A percentile compares a stretch with the other conserved stretches of the same genome.
These are phyloP conservation scores for Aspergillus neotritici DNA, from an alignment of 2,329 filamentous ascomycete species.

Conservation along the genomic window DNA sequence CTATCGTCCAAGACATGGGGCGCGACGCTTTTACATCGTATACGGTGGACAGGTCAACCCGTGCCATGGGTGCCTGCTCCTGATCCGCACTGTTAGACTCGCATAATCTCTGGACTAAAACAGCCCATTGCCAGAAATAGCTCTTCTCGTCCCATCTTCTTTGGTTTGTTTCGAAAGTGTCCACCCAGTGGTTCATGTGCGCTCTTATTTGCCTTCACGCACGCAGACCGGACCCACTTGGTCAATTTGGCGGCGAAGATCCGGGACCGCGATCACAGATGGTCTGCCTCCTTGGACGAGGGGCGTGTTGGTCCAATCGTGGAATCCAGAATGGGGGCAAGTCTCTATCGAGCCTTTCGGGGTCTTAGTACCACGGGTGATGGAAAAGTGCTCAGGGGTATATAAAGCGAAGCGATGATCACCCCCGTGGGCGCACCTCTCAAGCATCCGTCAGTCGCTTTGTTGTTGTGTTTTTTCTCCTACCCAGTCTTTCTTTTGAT, in stretches of 20 bases:
- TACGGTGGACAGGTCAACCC: no score
- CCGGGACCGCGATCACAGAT: slow-evolving; percentile 16
- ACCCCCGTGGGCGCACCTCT: slow-evolving; percentile 12
- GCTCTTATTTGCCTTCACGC: slow-evolving; percentile 12
- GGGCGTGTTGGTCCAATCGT: slow-evolving; percentile 8
- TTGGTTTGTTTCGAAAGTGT: slow-evolving; percentile 18
- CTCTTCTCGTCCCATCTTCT: slow-evolving; percentile 9
- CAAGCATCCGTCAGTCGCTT: slow-evolving; percentile 22
- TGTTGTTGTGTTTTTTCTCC: slow-evolving; percentile 14
- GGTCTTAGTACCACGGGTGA: slow-evolving; percentile 1
- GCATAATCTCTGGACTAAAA: slow-evolving; percentile 9
- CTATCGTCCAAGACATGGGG: no score
- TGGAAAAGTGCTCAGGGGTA: slow-evolving; percentile 25
- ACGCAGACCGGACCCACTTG: slow-evolving; percentile 16
- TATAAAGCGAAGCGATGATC: slow-evolving; percentile 29
- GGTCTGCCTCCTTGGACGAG: slow-evolving; percentile 8
- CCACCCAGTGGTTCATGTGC: slow-evolving; percentile 14
- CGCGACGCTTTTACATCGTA: no score
- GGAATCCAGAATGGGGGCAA: slow-evolving; percentile 11
- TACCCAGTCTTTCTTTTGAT: slow-evolving; percentile 17
- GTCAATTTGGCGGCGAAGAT: slow-evolving; percentile 19
- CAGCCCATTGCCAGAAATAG: slow-evolving; percentile 22
- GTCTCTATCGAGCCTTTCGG: slow-evolving; percentile 8
- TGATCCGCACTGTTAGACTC: slow-evolving; percentile 11
- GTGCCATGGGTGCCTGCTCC: no score